A percentile compares a stretch with the other conserved stretches of the same genome.
phyloP scores from a whole-genome alignment of 2,329 filamentous ascomycete genomes.

The Arthrobotrys iridis region DNA sequence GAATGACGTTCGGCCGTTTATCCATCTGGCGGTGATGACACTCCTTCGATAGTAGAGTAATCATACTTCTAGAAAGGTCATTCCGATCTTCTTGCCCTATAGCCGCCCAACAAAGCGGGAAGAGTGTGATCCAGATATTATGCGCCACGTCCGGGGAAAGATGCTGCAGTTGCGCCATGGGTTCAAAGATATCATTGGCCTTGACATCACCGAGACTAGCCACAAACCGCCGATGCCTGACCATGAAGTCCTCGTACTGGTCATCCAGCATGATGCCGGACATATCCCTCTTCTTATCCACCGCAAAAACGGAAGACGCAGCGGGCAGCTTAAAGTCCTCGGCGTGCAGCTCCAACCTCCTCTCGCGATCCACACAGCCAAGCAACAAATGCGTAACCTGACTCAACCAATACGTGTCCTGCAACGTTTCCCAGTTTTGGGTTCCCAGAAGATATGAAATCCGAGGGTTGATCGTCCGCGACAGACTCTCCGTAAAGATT shows the following conservation, averaged over 20 bases:
- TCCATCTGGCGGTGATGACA: slow-evolving; percentile 95
- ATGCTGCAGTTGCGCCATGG: slow-evolving; percentile 90
- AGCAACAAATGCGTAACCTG: slow-evolving; percentile 94
- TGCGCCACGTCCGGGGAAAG: slow-evolving; percentile 82
- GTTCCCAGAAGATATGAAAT: slow-evolving; percentile 82
- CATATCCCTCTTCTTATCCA: slow-evolving; percentile 73
- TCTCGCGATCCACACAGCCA: slow-evolving; percentile 86
- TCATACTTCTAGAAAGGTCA: slow-evolving; percentile 89
- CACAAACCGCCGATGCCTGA: slow-evolving; percentile 82
- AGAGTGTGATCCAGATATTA: slow-evolving; percentile 88
- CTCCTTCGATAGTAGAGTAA: slow-evolving; percentile 90
- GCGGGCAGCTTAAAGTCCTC: slow-evolving; percentile 86
- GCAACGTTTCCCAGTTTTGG: slow-evolving; percentile 96
- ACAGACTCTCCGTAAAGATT: slow-evolving; percentile 94
- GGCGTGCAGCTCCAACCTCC: slow-evolving; percentile 77
- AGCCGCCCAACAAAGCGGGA: slow-evolving; percentile 93
- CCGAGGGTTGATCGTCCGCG: slow-evolving; percentile 87
- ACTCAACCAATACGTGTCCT: slow-evolving; percentile 94
- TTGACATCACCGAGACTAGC: slow-evolving; percentile 84
- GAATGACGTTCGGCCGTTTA: slow-evolving; percentile 92
- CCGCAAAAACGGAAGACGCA: slow-evolving; percentile 76
- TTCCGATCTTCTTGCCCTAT: slow-evolving; percentile 85
- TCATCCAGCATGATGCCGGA: slow-evolving; percentile 79
- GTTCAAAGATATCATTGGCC: slow-evolving; percentile 87
- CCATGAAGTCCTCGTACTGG: slow-evolving; percentile 81